These are phyloP conservation scores for Linaria vulgaris DNA, from an alignment of 257 asterid species.

Conservation along the genomic window DNA sequence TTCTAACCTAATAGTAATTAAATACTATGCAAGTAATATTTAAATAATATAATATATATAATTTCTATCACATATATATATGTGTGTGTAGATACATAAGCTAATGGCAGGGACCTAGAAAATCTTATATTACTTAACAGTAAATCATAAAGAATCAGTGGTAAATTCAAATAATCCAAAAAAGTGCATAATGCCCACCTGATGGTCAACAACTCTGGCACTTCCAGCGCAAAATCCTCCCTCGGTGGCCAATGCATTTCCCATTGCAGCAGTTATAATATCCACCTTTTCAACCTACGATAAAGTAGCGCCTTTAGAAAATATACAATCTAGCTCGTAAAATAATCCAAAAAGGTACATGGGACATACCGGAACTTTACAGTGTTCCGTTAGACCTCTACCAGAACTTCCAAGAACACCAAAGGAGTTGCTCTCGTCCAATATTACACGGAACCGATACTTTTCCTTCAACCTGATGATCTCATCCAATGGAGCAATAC, in stretches of 20 bases:
- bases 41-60: too few species aligned
- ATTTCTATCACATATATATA: too few species aligned
- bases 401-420: constrained; percentile 95
- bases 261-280: constrained; percentile 92
- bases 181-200: constrained; percentile 49
- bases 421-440: constrained; percentile 88
- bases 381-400: constrained; percentile 86
- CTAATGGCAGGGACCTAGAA: too few species aligned
- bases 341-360: constrained; percentile 18
- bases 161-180: constrained; percentile 2
- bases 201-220: constrained; percentile 88
- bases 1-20: too few species aligned
- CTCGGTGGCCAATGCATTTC: constrained; percentile 92
- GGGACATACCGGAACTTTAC: constrained; percentile 65
- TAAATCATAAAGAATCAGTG: too few species aligned
- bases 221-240: constrained; percentile 99
- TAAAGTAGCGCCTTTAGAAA: constrained; percentile 19
- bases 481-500: constrained; percentile 86
- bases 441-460: constrained; percentile 76
- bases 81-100: too few species aligned
- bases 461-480: constrained; percentile 81
- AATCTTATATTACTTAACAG: too few species aligned
- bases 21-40: too few species aligned
- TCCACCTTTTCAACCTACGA: constrained; percentile 85
- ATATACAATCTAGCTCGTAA: constrained; percentile 23